phyloP scores from a whole-genome alignment of 2,329 filamentous ascomycete species.

The Coniochaeta prunicola region DNA sequence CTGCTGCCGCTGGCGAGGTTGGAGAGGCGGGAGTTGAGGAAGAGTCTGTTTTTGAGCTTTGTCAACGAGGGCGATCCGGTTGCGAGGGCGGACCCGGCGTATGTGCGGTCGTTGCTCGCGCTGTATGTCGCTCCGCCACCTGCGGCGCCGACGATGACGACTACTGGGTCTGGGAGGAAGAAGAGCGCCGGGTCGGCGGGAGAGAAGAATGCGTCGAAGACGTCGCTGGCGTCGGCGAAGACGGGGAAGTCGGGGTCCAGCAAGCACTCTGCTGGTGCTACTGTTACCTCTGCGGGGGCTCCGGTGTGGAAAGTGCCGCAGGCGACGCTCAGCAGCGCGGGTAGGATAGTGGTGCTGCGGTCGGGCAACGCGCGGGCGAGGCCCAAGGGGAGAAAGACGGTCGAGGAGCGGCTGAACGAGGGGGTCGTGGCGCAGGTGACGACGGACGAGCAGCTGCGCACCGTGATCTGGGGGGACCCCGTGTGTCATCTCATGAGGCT shows the following conservation, averaged over 20 bases:
- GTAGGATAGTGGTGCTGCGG: constrained; percentile 60
- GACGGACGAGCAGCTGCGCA: constrained; percentile 59
- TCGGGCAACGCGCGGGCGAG: constrained; percentile 32
- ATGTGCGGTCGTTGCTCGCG: constrained; percentile 65
- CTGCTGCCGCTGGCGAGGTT: constrained; percentile 62
- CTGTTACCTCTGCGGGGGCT: constrained; percentile 4
- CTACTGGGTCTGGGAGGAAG: not conserved
- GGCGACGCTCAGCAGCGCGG: constrained; percentile 62
- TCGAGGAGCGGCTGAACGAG: constrained; percentile 43
- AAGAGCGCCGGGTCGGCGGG: constrained; percentile 4
- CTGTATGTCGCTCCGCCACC: constrained; percentile 59
- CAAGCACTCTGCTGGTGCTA: not conserved
- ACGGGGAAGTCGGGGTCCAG: not conserved
- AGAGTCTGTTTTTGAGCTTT: constrained; percentile 71
- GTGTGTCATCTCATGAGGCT: constrained; percentile 73
- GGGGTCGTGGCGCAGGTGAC: constrained; percentile 63
- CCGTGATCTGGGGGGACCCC: constrained; percentile 74
- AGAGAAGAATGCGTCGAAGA: constrained; percentile 16
- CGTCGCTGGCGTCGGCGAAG: constrained; percentile 12
- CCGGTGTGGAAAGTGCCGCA: constrained; percentile 60
- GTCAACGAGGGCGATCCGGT: constrained; percentile 85
- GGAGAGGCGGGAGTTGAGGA: constrained; percentile 37
- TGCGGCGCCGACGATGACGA: constrained; percentile 5
- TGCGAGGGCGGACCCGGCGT: constrained; percentile 66
- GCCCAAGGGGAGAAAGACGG: constrained; percentile 35